A percentile compares a stretch with the other conserved stretches of the same genome.
These are phyloP conservation scores for Xylaria sp. DNA, from an alignment of 2,329 filamentous ascomycete species.

Conservation along the genomic window DNA sequence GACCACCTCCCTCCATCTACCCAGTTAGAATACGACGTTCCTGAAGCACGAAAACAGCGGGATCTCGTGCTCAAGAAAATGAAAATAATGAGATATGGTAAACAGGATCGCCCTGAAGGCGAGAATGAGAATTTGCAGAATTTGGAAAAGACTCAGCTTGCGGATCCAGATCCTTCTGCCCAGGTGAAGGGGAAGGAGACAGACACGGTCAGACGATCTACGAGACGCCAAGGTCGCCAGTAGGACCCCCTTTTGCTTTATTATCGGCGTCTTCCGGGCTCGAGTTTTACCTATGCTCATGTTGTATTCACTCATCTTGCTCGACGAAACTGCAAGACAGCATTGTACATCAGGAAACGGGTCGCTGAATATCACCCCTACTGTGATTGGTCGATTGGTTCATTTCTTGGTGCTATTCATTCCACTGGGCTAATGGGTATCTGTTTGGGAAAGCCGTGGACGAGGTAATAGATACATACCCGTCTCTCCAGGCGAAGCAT, in stretches of 20 bases:
- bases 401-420: background rate
- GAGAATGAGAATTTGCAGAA: background rate
- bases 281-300: background rate
- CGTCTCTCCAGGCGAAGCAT: background rate
- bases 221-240: conserved; percentile 37
- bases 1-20: conserved; percentile 56
- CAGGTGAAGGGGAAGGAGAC: conserved; percentile 4
- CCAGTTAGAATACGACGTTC: conserved; percentile 65
- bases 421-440: no score
- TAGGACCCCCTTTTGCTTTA: background rate
- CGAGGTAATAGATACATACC: background rate
- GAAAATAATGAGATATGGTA: conserved; percentile 39
- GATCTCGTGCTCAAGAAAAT: conserved; percentile 45
- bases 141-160: conserved; percentile 28
- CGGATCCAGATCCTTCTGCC: conserved; percentile 13
- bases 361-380: background rate
- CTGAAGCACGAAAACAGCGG: conserved; percentile 56
- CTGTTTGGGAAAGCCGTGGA: background rate
- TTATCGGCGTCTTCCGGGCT: background rate
- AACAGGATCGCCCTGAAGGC: background rate
- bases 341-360: background rate
- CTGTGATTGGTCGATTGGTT: background rate
- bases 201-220: conserved; percentile 33
- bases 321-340: background rate
- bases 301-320: background rate